Evolutionary conservation across 1,284 basidiomycete species (phyloP).

Genomic region (Pterula multifida): DNA sequence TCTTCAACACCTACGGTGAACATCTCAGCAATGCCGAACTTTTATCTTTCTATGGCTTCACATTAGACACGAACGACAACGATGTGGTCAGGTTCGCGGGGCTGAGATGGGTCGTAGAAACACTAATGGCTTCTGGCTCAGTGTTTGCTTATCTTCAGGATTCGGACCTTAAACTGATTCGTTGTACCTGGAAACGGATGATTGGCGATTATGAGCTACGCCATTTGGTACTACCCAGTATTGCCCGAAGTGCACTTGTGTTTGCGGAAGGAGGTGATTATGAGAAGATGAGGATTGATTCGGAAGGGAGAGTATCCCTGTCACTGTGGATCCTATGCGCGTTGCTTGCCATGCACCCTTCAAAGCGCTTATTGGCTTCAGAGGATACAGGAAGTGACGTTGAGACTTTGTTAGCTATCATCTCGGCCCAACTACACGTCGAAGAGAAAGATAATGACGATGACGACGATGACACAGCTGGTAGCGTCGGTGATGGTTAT

Average conservation of each 20-base stretch:
- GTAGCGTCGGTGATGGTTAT: neutral
- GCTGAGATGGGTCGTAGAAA: constrained; percentile 22
- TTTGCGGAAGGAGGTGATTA: constrained; percentile 8
- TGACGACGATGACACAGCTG: neutral
- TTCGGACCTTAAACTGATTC: constrained; percentile 2
- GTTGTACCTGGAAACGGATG: neutral
- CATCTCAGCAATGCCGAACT: constrained; percentile 59
- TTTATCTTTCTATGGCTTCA: constrained; percentile 67
- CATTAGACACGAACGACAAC: constrained; percentile 49
- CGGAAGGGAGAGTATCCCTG: constrained; percentile 29
- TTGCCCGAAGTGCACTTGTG: constrained; percentile 19
- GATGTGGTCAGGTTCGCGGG: constrained; percentile 38
- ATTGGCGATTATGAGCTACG: constrained; percentile 3
- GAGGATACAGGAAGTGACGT: neutral
- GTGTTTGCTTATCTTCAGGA: constrained; percentile 3
- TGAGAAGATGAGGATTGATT: constrained; percentile 21
- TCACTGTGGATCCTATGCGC: constrained; percentile 26
- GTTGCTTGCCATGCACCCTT: constrained; percentile 7
- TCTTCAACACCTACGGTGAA: constrained; percentile 83
- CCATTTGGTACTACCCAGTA: too few relatives aligned
- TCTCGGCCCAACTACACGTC: neutral
- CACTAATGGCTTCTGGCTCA: constrained; percentile 4
- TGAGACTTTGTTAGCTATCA: neutral
- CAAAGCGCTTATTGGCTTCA: neutral
- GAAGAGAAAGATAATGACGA: neutral